Conservation (phyloP, 257 asterid genomes). For the Rhazya stricta region DNA sequence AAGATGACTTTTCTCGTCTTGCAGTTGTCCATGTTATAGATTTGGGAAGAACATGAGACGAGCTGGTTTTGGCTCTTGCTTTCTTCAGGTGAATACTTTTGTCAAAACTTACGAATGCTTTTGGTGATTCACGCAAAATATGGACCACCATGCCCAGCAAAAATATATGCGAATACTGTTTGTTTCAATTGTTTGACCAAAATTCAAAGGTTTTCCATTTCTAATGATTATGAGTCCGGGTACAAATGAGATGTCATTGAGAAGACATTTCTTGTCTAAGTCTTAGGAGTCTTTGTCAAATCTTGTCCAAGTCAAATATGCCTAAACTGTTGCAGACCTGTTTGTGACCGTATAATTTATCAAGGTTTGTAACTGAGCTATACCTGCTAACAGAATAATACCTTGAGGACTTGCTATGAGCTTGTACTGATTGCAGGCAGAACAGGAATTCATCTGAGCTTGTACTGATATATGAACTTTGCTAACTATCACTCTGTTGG, state of each 20-base stretch:
- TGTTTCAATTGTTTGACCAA: background rate
- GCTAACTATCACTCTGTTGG: background rate
- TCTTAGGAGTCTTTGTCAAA: background rate
- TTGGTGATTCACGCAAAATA: background rate
- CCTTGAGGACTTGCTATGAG: background rate
- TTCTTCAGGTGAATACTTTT: constrained; percentile 62
- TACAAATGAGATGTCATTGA: background rate
- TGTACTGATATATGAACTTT: background rate
- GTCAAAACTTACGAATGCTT: background rate
- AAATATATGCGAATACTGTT: background rate
- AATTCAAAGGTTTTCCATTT: background rate
- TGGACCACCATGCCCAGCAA: background rate
- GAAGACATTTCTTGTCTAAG: background rate
- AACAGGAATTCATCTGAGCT: background rate
- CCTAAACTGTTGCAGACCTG: background rate
- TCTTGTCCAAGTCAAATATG: background rate
- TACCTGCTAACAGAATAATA: background rate
- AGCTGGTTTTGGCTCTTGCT: constrained; percentile 87
- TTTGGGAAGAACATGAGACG: constrained; percentile 94
- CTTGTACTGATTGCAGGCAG: background rate
- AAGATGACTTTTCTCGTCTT: constrained; percentile 26
- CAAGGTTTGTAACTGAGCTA: background rate
- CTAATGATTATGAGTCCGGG: background rate
- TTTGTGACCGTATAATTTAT: background rate
- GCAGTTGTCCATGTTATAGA: constrained; percentile 96